Percentiles rank a stretch among this genome's conserved stretches.
Evolutionary conservation across 345 rosid genomes (phyloP).

Genomic region (Erodium maritimum): DNA sequence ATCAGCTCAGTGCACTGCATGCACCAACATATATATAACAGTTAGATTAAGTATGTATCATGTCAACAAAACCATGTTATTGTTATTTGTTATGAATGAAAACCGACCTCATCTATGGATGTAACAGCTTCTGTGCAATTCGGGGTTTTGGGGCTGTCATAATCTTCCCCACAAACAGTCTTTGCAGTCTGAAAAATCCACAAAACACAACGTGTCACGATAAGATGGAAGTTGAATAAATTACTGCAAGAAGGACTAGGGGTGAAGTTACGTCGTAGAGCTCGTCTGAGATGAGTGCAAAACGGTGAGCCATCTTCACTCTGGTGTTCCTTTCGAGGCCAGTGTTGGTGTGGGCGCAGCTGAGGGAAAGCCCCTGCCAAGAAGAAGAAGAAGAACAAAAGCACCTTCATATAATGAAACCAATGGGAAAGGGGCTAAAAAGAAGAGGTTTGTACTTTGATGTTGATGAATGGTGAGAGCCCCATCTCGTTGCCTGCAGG

Average conservation of each 20-base stretch:
- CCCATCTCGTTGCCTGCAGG: conserved; percentile 5
- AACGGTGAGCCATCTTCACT: conserved; percentile 13
- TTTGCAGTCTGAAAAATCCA: conserved; percentile 1
- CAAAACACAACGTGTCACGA: not conserved
- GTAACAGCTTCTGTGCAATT: not conserved
- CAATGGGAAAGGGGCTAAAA: not conserved
- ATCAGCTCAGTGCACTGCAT: not conserved
- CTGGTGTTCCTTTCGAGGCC: conserved; percentile 12
- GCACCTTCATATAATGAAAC: too few relatives aligned
- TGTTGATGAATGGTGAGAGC: conserved; percentile 1
- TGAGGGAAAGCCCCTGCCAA: conserved; percentile 12
- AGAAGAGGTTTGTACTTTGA: conserved; percentile 3
- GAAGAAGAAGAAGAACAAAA: too few relatives aligned
- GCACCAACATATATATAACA: too few relatives aligned
- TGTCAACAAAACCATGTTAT: too few relatives aligned
- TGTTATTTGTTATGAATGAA: too few relatives aligned
- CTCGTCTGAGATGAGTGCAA: conserved; percentile 11
- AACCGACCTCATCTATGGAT: not conserved
- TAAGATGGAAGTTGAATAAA: too few relatives aligned
- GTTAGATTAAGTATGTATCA: too few relatives aligned
- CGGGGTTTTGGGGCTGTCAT: conserved; percentile 3
- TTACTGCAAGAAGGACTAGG: too few relatives aligned
- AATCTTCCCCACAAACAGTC: not conserved
- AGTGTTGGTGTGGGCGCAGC: conserved; percentile 18
- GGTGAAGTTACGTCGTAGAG: conserved; percentile 9